phyloP scores from a whole-genome alignment of 2,329 filamentous ascomycete species.

The Pseudogymnoascus sp. region DNA sequence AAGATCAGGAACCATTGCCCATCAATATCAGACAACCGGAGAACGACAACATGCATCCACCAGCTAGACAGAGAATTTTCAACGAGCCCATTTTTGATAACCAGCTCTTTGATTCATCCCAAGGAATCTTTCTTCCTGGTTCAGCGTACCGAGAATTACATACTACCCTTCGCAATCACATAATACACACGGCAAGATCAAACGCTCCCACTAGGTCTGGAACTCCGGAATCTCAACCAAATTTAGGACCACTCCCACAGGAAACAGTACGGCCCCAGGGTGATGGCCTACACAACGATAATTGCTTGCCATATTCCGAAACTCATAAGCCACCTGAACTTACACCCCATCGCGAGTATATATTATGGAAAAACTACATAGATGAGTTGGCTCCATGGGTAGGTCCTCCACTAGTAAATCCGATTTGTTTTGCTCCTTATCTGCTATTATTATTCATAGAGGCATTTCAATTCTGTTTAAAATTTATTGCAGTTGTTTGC shows the following conservation, averaged over 20 bases:
- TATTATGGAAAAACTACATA: conserved; percentile 37
- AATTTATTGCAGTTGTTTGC: not conserved
- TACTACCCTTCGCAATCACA: conserved; percentile 36
- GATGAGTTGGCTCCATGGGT: conserved; percentile 35
- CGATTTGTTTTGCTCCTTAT: no score
- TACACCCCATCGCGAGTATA: conserved; percentile 26
- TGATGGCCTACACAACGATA: conserved; percentile 10
- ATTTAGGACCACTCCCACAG: conserved; percentile 13
- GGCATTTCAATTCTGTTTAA: no score
- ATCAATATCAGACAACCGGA: not conserved
- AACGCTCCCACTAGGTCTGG: conserved; percentile 30
- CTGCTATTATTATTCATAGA: no score
- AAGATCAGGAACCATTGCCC: not conserved
- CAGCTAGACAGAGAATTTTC: not conserved
- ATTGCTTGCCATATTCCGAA: conserved; percentile 14
- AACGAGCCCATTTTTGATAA: conserved; percentile 8
- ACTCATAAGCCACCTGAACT: conserved; percentile 22
- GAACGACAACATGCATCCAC: not conserved
- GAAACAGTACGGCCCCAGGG: not conserved
- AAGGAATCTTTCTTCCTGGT: conserved; percentile 40
- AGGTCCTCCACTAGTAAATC: not conserved
- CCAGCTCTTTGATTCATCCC: conserved; percentile 14
- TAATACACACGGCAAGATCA: conserved; percentile 38
- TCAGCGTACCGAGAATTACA: conserved; percentile 41
- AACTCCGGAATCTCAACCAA: conserved; percentile 20